Evolutionary conservation across 2,329 filamentous ascomycete genomes (phyloP).

Genomic region (Arthrobotrys pseudoclavata): DNA sequence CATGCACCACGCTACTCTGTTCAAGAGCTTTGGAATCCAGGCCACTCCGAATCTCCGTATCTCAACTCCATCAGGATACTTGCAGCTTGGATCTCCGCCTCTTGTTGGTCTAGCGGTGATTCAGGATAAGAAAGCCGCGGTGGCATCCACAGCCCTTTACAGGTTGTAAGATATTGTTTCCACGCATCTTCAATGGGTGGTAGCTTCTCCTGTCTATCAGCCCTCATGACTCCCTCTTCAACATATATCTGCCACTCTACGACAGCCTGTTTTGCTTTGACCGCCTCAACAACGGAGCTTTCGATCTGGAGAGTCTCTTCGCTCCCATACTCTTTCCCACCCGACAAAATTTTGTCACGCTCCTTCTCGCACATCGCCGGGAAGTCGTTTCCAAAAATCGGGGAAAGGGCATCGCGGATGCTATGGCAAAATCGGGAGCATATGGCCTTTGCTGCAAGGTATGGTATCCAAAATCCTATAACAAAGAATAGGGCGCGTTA

Average conservation of each 20-base stretch:
- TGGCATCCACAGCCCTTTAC: constrained; percentile 37
- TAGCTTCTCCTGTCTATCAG: constrained; percentile 39
- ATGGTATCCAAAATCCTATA: constrained; percentile 99
- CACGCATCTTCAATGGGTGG: constrained; percentile 36
- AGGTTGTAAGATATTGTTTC: constrained; percentile 34
- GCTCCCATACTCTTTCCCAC: constrained; percentile 29
- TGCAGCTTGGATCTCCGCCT: constrained; percentile 39
- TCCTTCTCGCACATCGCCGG: constrained; percentile 74
- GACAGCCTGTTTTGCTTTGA: constrained; percentile 61
- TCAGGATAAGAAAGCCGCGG: constrained; percentile 48
- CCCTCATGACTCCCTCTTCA: constrained; percentile 39
- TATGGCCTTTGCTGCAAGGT: constrained; percentile 83
- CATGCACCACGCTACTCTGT: too few relatives aligned
- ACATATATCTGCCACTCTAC: constrained; percentile 55
- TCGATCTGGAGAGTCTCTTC: constrained; percentile 48
- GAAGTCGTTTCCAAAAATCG: constrained; percentile 89
- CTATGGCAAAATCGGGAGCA: constrained; percentile 89
- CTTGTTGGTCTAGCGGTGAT: neutral
- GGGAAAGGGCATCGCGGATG: constrained; percentile 87
- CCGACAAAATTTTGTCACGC: constrained; percentile 16
- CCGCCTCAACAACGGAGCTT: constrained; percentile 34
- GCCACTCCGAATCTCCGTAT: constrained; percentile 31
- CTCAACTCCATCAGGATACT: constrained; percentile 50
- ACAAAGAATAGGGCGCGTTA: neutral
- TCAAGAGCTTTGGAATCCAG: neutral